phyloP scores from a whole-genome alignment of 768 basidiomycete genomes.

The Aureoboletus auriporus region DNA sequence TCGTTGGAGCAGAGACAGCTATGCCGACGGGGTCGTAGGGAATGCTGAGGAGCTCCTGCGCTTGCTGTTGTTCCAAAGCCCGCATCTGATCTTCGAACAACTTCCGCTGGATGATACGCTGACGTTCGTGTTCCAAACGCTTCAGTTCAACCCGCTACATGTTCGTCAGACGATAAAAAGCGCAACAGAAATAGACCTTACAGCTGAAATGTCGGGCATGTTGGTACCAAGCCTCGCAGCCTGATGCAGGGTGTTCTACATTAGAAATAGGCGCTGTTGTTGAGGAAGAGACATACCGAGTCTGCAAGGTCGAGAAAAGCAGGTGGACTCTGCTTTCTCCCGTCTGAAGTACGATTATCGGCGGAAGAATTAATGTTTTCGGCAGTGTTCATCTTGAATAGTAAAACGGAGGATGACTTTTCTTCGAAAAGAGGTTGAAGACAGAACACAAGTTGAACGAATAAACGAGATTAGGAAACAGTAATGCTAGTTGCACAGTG shows the following conservation, averaged over 20 bases:
- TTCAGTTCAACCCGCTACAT: slow-evolving; percentile 83
- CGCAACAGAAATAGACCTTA: slow-evolving; percentile 37
- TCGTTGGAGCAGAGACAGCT: slow-evolving; percentile 86
- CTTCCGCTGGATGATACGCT: slow-evolving; percentile 80
- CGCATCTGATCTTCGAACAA: slow-evolving; percentile 98
- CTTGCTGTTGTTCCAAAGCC: slow-evolving; percentile 86
- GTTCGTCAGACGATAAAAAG: slow-evolving; percentile 2
- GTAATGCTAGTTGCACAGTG: slow-evolving; percentile 65
- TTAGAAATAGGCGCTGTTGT: slow-evolving; percentile 6
- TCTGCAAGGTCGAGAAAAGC: slow-evolving; percentile 93
- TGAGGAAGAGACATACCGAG: slow-evolving; percentile 59
- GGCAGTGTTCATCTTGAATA: slow-evolving; percentile 62
- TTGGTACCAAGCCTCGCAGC: slow-evolving; percentile 82
- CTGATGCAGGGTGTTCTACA: slow-evolving; percentile 33
- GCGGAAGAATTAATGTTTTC: slow-evolving; percentile 69
- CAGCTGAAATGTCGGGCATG: slow-evolving; percentile 83
- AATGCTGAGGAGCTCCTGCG: slow-evolving; percentile 74
- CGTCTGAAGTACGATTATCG: slow-evolving; percentile 69
- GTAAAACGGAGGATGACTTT: slow-evolving; percentile 44
- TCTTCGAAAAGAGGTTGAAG: slow-evolving; percentile 45
- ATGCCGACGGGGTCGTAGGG: slow-evolving; percentile 63
- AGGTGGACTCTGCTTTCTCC: slow-evolving; percentile 82
- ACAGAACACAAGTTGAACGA: slow-evolving; percentile 51
- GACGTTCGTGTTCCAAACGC: slow-evolving; percentile 81
- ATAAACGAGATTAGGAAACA: slow-evolving; percentile 49